Conservation (phyloP, 768 basidiomycete species). For the Leccinum longicurvipes region DNA sequence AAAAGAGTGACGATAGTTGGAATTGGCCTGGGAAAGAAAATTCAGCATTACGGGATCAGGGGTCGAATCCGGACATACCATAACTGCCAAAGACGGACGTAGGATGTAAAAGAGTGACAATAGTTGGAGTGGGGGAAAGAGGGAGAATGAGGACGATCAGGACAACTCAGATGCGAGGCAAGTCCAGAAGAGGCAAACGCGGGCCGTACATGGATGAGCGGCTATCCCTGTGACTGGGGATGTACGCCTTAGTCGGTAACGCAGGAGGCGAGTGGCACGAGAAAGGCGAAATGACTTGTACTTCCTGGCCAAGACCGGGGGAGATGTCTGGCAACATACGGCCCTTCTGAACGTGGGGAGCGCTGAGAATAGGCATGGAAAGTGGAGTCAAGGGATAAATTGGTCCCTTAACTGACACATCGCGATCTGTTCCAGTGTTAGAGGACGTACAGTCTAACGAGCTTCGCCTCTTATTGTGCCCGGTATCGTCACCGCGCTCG, state of each 20-base stretch:
- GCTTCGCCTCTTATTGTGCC: neutral
- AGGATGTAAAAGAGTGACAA: conserved; percentile 13
- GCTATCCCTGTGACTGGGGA: conserved; percentile 1
- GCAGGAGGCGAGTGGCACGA: neutral
- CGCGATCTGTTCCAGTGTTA: neutral
- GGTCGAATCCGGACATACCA: neutral
- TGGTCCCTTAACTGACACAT: conserved; percentile 1
- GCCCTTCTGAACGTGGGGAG: neutral
- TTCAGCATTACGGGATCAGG: neutral
- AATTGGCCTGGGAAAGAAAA: neutral
- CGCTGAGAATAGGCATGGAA: neutral
- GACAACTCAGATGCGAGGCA: conserved; percentile 1
- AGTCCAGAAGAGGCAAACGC: neutral
- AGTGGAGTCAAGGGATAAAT: conserved; percentile 9
- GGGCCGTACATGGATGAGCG: conserved; percentile 1
- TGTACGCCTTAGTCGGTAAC: conserved; percentile 1
- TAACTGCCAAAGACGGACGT: neutral
- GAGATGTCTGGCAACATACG: neutral
- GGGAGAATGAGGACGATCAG: neutral
- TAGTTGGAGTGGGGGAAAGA: conserved; percentile 7
- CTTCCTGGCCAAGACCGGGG: neutral
- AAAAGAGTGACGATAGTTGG: conserved; percentile 17
- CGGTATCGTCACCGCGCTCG: neutral
- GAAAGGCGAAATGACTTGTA: neutral
- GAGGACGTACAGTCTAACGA: conserved; percentile 1